Conservation (phyloP, 441 rosid genomes). For the Populus hybrid region DNA sequence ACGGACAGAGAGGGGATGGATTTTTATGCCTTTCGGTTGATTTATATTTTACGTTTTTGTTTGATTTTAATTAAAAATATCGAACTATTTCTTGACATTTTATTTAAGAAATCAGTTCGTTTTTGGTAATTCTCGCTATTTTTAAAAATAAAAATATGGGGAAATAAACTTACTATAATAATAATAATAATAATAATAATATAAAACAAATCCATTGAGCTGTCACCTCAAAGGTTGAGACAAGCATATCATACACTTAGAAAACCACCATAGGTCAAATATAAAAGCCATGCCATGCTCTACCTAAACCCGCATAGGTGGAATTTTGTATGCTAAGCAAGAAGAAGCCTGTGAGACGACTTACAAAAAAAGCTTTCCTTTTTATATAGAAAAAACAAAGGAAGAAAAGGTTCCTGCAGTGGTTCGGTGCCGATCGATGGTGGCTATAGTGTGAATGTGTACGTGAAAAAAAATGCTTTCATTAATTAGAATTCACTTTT, state of each 20-base stretch:
- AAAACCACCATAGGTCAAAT: neutral
- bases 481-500: neutral
- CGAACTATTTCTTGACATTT: no score
- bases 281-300: neutral
- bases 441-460: constrained; percentile 8
- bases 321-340: constrained; percentile 6
- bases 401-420: neutral
- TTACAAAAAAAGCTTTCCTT: neutral
- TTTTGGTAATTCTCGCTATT: no score
- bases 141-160: no score
- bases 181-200: no score
- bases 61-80: no score
- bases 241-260: neutral
- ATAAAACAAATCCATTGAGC: neutral
- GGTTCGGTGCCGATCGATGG: constrained; percentile 1
- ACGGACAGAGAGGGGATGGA: no score
- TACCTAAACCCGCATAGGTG: neutral
- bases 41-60: no score
- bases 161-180: no score
- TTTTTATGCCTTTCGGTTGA: no score
- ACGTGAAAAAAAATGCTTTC: neutral
- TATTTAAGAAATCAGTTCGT: no score
- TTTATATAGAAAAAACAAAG: no score
- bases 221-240: neutral
- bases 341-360: neutral